Conservation (phyloP, 164 flowering plant species). For the Umbilicus rupestris region DNA sequence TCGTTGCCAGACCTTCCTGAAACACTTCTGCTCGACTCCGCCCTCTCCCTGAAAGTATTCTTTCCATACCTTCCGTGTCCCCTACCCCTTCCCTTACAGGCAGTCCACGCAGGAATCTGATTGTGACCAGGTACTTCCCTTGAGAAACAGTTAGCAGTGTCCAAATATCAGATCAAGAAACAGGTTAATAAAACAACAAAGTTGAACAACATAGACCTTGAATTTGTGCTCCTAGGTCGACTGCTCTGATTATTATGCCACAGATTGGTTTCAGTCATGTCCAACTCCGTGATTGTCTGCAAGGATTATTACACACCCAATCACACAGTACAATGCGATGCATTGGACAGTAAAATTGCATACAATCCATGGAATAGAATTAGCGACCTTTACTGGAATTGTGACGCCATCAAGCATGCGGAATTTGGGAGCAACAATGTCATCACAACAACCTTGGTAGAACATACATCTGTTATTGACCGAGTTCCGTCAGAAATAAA, state of each 20-base stretch:
- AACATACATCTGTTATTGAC: neutral
- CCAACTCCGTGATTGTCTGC: constrained; percentile 1
- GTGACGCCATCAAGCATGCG: neutral
- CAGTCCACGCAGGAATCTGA: neutral
- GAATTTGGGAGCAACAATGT: neutral
- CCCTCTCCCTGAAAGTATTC: neutral
- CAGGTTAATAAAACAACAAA: neutral
- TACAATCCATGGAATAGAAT: neutral
- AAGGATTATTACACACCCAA: neutral
- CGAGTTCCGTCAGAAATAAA: neutral
- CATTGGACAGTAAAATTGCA: neutral
- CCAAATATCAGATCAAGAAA: neutral
- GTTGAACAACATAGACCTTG: neutral
- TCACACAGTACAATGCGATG: neutral
- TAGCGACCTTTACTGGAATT: neutral
- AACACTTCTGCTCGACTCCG: neutral
- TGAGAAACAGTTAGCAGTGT: neutral
- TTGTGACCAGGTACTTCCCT: neutral
- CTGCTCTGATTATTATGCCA: neutral
- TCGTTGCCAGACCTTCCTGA: neutral
- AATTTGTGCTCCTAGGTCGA: neutral
- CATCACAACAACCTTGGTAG: neutral
- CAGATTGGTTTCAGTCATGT: neutral
- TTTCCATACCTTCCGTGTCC: neutral
- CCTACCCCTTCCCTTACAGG: neutral